Evolutionary conservation across 108 stramenopile genomes (phyloP).

Genomic region (Fistulifera solaris): DNA sequence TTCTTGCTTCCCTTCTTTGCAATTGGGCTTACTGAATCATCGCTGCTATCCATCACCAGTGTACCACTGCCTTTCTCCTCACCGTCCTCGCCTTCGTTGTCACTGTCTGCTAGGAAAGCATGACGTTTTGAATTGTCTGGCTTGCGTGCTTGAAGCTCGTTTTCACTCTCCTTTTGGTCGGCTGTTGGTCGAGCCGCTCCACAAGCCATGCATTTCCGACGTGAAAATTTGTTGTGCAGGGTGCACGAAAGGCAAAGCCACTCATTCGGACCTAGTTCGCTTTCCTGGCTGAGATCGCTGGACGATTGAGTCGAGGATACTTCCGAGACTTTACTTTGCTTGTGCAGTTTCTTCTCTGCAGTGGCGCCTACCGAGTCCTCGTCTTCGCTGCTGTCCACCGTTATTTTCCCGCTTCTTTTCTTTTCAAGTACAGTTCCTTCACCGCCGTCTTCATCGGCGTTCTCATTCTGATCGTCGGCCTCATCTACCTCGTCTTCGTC

Average conservation of each 20-base stretch:
- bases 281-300: slow-evolving; percentile 10
- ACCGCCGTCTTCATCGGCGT: slow-evolving; percentile 14
- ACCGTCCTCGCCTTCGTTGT: slow-evolving; percentile 10
- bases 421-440: slow-evolving; percentile 6
- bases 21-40: slow-evolving; percentile 8
- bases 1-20: slow-evolving; percentile 3
- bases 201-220: slow-evolving; percentile 41
- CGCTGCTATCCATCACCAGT: slow-evolving; percentile 5
- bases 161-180: no score
- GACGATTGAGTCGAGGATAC: neutral
- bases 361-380: slow-evolving; percentile 4
- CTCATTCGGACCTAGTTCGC: slow-evolving; percentile 4
- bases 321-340: neutral
- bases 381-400: slow-evolving; percentile 2
- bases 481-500: slow-evolving; percentile 9
- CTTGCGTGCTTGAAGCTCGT: no score
- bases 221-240: slow-evolving; percentile 25
- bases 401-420: neutral
- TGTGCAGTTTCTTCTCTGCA: neutral
- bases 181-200: neutral
- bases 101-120: no score
- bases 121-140: no score
- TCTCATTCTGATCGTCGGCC: slow-evolving; percentile 2
- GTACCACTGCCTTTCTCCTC: neutral
- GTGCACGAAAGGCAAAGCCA: slow-evolving; percentile 34